Conservation (phyloP, 2,329 filamentous ascomycete genomes). For the Amphichorda felina region DNA sequence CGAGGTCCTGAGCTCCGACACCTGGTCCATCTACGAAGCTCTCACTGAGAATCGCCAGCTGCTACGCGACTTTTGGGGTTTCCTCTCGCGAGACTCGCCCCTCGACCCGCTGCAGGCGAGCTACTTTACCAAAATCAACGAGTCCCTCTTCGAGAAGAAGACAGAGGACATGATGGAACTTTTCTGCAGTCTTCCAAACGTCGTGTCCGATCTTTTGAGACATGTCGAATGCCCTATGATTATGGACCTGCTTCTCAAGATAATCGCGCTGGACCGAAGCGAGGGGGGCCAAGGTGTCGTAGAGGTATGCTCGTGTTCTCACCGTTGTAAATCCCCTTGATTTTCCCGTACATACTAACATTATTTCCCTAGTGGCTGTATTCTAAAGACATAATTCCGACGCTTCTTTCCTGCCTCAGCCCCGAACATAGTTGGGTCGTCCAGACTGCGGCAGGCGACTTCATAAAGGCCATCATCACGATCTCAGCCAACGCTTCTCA, state of each 20-base stretch:
- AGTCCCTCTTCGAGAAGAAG: constrained; percentile 95
- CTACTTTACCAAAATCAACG: constrained; percentile 98
- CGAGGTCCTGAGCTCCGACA: constrained; percentile 88
- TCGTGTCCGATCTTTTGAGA: constrained; percentile 74
- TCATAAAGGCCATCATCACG: constrained; percentile 96
- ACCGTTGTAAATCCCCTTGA: constrained; percentile 1
- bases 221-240: constrained; percentile 97
- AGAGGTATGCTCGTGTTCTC: constrained; percentile 53
- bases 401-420: constrained; percentile 74
- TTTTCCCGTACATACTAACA: constrained; percentile 8
- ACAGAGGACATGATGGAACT: constrained; percentile 93
- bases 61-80: constrained; percentile 81
- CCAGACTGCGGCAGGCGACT: constrained; percentile 93
- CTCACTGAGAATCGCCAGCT: constrained; percentile 74
- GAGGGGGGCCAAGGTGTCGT: constrained; percentile 88
- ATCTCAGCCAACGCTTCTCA: constrained; percentile 97
- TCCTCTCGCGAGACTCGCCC: constrained; percentile 71
- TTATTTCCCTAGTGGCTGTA: constrained; percentile 64
- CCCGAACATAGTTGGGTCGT: constrained; percentile 79
- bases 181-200: constrained; percentile 70
- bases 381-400: constrained; percentile 76
- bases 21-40: constrained; percentile 92
- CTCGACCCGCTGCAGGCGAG: constrained; percentile 89
- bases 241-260: constrained; percentile 94
- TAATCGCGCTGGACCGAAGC: constrained; percentile 88